Conservation (phyloP, 257 asterid species). For the Perilla frutescens region DNA sequence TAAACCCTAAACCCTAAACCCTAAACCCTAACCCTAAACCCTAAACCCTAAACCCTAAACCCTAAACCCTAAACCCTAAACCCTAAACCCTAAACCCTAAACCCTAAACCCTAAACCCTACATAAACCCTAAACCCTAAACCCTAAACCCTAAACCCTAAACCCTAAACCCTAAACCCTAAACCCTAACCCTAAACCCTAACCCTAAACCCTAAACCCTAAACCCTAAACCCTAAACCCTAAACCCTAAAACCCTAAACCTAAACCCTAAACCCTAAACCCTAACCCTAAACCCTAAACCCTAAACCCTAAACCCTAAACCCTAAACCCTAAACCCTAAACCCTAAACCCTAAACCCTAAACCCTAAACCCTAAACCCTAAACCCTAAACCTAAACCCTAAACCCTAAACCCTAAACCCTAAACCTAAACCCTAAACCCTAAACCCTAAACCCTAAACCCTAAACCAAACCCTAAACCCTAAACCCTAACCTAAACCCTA, state of each 20-base stretch:
- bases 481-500: slow-evolving; percentile 36
- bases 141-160: slow-evolving; percentile 1
- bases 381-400: slow-evolving; percentile 34
- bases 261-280: slow-evolving; percentile 38
- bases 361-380: slow-evolving; percentile 37
- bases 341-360: slow-evolving; percentile 36
- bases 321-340: slow-evolving; percentile 42
- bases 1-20: slow-evolving; percentile 33
- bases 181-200: slow-evolving; percentile 4
- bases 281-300: slow-evolving; percentile 39
- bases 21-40: slow-evolving; percentile 30
- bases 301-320: slow-evolving; percentile 38
- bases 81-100: slow-evolving; percentile 20
- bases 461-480: slow-evolving; percentile 30
- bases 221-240: slow-evolving; percentile 39
- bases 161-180: slow-evolving; percentile 13
- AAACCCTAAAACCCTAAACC: slow-evolving; percentile 34
- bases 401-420: slow-evolving; percentile 37
- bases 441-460: slow-evolving; percentile 35
- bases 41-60: slow-evolving; percentile 31
- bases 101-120: slow-evolving; percentile 19
- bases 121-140: slow-evolving; percentile 32
- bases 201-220: slow-evolving; percentile 29
- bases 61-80: slow-evolving; percentile 30
- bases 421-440: slow-evolving; percentile 35